Evolutionary conservation across 2,329 filamentous ascomycete species (phyloP).

Genomic region (Orbilia blumenaviensis): DNA sequence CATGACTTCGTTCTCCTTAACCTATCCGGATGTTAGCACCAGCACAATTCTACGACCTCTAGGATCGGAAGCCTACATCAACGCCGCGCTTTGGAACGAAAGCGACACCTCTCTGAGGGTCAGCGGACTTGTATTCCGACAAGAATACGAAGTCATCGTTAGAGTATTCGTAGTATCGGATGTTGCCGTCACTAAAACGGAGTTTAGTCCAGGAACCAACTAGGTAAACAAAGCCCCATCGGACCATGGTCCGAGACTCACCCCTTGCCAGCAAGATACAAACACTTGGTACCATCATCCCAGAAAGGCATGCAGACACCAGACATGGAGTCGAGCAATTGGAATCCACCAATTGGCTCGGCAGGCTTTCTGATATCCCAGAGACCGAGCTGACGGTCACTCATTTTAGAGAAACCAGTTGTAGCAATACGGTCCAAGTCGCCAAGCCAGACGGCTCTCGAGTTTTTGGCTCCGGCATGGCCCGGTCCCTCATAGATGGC

Average conservation of each 20-base stretch:
- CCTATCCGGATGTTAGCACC: conserved; percentile 62
- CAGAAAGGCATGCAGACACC: conserved; percentile 99
- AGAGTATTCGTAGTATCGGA: conserved; percentile 97
- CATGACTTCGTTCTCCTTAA: conserved; percentile 96
- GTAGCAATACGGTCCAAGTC: conserved; percentile 88
- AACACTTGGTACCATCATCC: conserved; percentile 94
- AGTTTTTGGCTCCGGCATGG: conserved; percentile 95
- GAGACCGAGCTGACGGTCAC: conserved; percentile 91
- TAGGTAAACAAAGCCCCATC: conserved; percentile 57
- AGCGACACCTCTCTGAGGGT: conserved; percentile 92
- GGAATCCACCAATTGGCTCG: conserved; percentile 89
- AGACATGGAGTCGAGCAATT: conserved; percentile 90
- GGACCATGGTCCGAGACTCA: conserved; percentile 64
- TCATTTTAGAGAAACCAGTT: conserved; percentile 98
- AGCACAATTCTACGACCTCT: background rate
- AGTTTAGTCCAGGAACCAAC: conserved; percentile 52
- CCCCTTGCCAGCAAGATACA: conserved; percentile 98
- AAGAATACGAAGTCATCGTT: conserved; percentile 99
- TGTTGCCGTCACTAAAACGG: conserved; percentile 85
- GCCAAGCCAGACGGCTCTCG: conserved; percentile 95
- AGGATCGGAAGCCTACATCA: conserved; percentile 70
- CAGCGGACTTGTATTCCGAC: conserved; percentile 94
- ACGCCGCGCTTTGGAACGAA: conserved; percentile 95
- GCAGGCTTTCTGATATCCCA: conserved; percentile 86
- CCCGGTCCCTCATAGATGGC: conserved; percentile 84